Evolutionary conservation across 169 alveolate species (phyloP), one percentile per base, ranked within the genome.

Genomic region (Plasmodium berghei): DNA sequence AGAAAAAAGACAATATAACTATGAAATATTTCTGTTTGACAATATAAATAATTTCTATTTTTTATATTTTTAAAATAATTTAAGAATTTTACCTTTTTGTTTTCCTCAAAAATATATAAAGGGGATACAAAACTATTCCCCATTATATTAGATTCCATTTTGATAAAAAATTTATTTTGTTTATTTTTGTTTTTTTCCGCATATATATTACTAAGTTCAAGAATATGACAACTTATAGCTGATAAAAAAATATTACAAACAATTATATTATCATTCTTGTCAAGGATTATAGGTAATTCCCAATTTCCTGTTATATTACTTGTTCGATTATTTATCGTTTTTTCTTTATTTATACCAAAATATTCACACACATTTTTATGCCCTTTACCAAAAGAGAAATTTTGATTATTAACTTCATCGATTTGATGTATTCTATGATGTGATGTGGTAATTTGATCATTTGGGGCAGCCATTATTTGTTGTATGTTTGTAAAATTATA

Each of bases 131-230:
- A 77, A 14, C 46, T 16, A 1, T 42, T 58, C 18, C 52, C 52
- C 18, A 63, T 45, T 12, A 77, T 14, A 14, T 46, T 48, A 2
- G 89, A 77, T 6, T 77, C 77, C 26, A 77, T 64, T 69, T 77
- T 77, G 58, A 77, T 45, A 24, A 63, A 77, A 64, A 77, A 77
- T 14, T 77, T 66, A 56, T 26, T 77, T 58, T 77, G 69, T 20
- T 69, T 54, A 0, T 56, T 64, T 70, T 64, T 77, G 34, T 73
- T 74, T 26, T 77, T 77, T 45, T 77, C 89, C 52, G 89, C 75
- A 45, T 77, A 77, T 16, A 77, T 77, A 26, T 77, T 77, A 22
- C 89, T 77, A 22, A 77, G 75, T 5, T 77, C 89, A 26, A 77
- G n/a, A 12, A 77, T 64, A 45, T 77, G 89, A 55, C 89, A 77